Base-by-base conservation (phyloP, 768 basidiomycete genomes). In the Boletus edulis region DNA sequence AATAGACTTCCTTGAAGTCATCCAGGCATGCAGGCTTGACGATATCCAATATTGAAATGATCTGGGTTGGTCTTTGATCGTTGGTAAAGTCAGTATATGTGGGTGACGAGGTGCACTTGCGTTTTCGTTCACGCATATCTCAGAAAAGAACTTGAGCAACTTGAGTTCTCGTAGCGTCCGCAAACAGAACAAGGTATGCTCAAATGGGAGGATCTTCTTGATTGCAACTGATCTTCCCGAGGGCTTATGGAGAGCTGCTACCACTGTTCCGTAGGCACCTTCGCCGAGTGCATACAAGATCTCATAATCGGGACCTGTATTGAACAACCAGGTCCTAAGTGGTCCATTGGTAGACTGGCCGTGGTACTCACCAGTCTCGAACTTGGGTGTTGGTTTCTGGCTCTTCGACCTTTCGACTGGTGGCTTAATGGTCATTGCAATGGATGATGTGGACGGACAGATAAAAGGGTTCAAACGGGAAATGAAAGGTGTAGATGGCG, bases 151-250 rank as follows among this genome's bases (percentile, higher is more conserved):
- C 69, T 87, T 88, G 69, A 90, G 80, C 18, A 97, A 78, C 75
- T 97, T 96, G 69, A 97, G 80, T 75, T 97, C 95, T 56, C 94
- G 82, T 49, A 97, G 76, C 3, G 94, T 98, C 55, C 89, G 81
- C 67, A 96, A 75, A 63, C 89, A 92, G 76, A 94, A 96, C 71
- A 96, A 79, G 32, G 91, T 87, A 68, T 96, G 94, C 65, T 96
- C 94, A 71, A 97, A 96, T 10, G 94, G 94, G 40, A 90, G 84
- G 64, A 97, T 88, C 74, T 92, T 94, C 81, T 96, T 98, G 75
- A 96, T 95, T 41, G 94, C 95, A 15, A 98, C 93, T 69, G 91
- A 84, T 56, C 85, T 84, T 32, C 86, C 84, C 9, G 86, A 83
- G 6, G 90, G 88, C 62, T 83, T 82, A 74, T 97, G 94, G 37